These are phyloP conservation scores for Cyberlindnera euphorbiiphila DNA, from an alignment of 805 yeast species.

Conservation along the genomic window DNA sequence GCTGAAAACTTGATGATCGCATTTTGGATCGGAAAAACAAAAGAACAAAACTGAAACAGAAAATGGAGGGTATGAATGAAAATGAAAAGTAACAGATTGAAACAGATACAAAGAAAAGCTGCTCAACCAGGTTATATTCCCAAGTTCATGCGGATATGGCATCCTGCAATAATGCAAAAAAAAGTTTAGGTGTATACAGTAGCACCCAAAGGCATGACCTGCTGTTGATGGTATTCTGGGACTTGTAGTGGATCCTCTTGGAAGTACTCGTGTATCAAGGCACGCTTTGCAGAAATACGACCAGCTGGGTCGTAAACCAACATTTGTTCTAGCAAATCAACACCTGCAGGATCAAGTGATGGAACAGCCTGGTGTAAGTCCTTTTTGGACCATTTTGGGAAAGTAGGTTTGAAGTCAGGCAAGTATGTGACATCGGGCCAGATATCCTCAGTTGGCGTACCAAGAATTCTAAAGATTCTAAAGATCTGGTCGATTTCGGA, in stretches of 20 bases:
- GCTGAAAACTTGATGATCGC: background rate
- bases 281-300: conserved; percentile 91
- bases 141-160: background rate
- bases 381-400: conserved; percentile 85
- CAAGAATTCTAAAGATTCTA: conserved; percentile 85
- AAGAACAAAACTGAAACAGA: background rate
- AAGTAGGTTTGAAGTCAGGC: conserved; percentile 90
- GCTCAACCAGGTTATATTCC: background rate
- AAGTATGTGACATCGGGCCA: conserved; percentile 94
- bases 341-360: conserved; percentile 74
- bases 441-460: conserved; percentile 87
- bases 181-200: conserved; percentile 23
- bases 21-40: background rate
- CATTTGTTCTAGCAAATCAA: conserved; percentile 74
- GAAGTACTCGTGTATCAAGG: conserved; percentile 85
- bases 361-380: conserved; percentile 72
- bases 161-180: too few relatives aligned
- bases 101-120: conserved; percentile 1
- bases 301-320: conserved; percentile 90
- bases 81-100: conserved; percentile 3
- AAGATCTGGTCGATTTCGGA: conserved; percentile 97
- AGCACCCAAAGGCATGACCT: conserved; percentile 29
- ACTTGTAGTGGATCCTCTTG: conserved; percentile 42
- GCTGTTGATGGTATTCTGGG: conserved; percentile 26
- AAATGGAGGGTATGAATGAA: background rate